Percentiles rank a stretch among this genome's conserved stretches.
Evolutionary conservation across 1,139 yeast genomes (phyloP).

Genomic region (Suhomyces bokatorum): DNA sequence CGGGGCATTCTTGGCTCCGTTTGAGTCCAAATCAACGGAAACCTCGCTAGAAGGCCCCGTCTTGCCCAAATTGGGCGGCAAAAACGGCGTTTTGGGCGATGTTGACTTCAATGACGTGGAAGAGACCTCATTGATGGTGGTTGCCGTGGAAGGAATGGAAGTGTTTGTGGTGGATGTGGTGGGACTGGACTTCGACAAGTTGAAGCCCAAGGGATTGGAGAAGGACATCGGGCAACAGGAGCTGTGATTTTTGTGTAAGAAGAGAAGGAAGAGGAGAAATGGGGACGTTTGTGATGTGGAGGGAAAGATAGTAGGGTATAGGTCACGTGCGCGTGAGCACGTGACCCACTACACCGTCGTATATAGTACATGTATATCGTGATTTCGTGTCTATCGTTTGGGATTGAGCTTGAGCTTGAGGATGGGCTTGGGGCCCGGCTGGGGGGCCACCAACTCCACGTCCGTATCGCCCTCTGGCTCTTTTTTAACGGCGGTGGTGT

Average conservation of each 20-base stretch:
- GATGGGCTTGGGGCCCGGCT: conserved; percentile 8
- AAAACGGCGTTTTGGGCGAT: conserved; percentile 20
- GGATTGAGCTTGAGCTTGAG: conserved; percentile 28
- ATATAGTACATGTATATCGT: conserved; percentile 7
- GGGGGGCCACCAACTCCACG: background rate
- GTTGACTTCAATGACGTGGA: conserved; percentile 1
- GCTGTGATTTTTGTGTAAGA: background rate
- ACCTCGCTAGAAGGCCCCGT: conserved; percentile 10
- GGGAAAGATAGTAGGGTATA: background rate
- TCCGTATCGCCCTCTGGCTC: conserved; percentile 4
- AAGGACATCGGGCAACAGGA: conserved; percentile 26
- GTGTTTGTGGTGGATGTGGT: conserved; percentile 45
- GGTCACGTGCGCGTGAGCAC: background rate
- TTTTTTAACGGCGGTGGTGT: background rate
- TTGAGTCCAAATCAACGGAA: conserved; percentile 5
- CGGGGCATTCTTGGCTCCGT: conserved; percentile 21
- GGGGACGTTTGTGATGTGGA: background rate
- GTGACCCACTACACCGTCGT: background rate
- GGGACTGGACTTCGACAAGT: conserved; percentile 42
- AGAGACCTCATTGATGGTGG: background rate
- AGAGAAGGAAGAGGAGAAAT: background rate
- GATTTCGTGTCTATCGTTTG: conserved; percentile 14
- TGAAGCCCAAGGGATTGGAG: conserved; percentile 39
- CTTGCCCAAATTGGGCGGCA: conserved; percentile 22
- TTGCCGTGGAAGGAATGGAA: conserved; percentile 18